phyloP scores from a whole-genome alignment of 305 asterid genomes.

The Plantago lanceolata region DNA sequence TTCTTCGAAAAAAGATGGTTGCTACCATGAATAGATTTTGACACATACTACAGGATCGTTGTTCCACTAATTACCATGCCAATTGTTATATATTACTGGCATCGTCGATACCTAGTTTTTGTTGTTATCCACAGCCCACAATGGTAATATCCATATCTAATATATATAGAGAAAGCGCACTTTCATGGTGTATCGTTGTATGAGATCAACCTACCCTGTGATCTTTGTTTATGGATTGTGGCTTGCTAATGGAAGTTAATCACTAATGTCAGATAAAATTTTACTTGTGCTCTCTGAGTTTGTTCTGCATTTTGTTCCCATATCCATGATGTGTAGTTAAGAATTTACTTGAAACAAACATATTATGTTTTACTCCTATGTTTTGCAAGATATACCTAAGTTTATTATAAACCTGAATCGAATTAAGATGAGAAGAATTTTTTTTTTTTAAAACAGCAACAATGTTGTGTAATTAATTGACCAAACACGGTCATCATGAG shows the following conservation, averaged over 20 bases:
- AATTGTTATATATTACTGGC: not conserved
- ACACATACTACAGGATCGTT: not conserved
- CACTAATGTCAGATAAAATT: not conserved
- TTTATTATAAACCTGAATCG: not conserved
- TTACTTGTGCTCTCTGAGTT: not conserved
- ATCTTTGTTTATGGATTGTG: not conserved
- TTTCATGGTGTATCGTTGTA: not conserved
- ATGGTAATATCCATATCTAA: not conserved
- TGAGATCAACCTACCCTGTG: not conserved
- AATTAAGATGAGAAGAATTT: not conserved
- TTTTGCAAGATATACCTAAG: not conserved
- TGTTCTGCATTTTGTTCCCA: not conserved
- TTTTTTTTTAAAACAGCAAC: too few relatives aligned
- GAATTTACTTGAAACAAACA: too few relatives aligned
- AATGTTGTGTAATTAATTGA: too few relatives aligned
- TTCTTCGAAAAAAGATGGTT: not conserved
- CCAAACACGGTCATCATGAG: too few relatives aligned
- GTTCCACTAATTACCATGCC: conserved; percentile 1
- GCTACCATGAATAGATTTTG: not conserved
- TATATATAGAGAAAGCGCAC: not conserved
- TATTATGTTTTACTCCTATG: not conserved
- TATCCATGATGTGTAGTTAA: not conserved
- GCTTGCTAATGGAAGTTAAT: not conserved
- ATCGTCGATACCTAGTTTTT: not conserved
- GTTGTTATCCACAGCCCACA: not conserved